These are phyloP conservation scores for Boletus rex-veris DNA, from an alignment of 768 basidiomycete species.

Conservation along the genomic window DNA sequence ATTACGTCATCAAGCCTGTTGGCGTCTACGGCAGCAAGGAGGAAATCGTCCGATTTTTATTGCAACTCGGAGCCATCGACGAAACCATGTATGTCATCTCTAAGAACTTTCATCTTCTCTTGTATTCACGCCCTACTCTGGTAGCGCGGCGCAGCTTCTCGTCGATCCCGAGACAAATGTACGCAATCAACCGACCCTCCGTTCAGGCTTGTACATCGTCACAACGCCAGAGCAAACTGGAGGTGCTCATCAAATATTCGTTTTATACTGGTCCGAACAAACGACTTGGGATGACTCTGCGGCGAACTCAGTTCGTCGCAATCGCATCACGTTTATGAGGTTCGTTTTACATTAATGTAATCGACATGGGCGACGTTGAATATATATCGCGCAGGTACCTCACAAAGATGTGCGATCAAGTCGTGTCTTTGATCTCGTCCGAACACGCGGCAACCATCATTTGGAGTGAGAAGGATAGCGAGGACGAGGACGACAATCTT, in stretches of 20 bases:
- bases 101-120: background rate
- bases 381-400: conserved; percentile 43
- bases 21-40: conserved; percentile 57
- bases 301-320: conserved; percentile 41
- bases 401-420: conserved; percentile 56
- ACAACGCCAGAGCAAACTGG: background rate
- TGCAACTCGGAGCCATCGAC: conserved; percentile 35
- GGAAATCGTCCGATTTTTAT: conserved; percentile 47
- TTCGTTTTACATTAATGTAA: conserved; percentile 16
- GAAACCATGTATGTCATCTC: conserved; percentile 35
- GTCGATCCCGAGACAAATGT: conserved; percentile 5
- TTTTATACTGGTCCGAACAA: conserved; percentile 62
- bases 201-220: conserved; percentile 23
- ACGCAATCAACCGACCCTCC: conserved; percentile 12
- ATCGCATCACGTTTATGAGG: conserved; percentile 63
- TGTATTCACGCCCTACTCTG: background rate
- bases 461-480: conserved; percentile 38
- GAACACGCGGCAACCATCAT: conserved; percentile 44
- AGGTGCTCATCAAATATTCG: conserved; percentile 34
- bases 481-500: conserved; percentile 19
- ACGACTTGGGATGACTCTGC: conserved; percentile 56
- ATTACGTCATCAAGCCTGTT: conserved; percentile 42
- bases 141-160: conserved; percentile 15
- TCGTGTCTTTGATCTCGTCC: conserved; percentile 47
- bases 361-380: background rate